Conservation (phyloP, 768 basidiomycete species). For the Lenzites betulinus region DNA sequence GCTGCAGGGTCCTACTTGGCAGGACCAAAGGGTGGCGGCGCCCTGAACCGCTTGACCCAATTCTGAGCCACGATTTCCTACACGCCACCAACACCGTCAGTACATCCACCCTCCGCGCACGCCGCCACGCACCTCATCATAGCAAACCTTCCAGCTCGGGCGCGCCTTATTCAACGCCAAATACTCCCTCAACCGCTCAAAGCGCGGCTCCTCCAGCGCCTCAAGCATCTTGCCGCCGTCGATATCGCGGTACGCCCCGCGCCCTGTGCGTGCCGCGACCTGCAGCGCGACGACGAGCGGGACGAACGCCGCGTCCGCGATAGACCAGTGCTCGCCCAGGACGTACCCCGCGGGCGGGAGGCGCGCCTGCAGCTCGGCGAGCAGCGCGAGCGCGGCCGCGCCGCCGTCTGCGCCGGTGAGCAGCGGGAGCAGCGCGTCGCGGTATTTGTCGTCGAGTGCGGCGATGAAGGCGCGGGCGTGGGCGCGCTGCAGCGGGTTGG, state of each 20-base stretch:
- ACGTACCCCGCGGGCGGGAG: conserved; percentile 48
- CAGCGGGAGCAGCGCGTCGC: conserved; percentile 39
- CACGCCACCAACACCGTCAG: conserved; percentile 28
- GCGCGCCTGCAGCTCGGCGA: conserved; percentile 51
- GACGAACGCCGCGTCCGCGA: conserved; percentile 61
- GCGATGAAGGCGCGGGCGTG: conserved; percentile 64
- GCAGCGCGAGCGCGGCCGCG: conserved; percentile 41
- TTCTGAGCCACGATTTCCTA: background rate
- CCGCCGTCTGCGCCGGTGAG: conserved; percentile 38
- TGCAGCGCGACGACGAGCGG: conserved; percentile 57
- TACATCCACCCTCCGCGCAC: conserved; percentile 1
- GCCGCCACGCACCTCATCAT: conserved; percentile 30
- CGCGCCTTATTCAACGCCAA: background rate
- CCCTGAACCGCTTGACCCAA: background rate
- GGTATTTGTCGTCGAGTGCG: conserved; percentile 46
- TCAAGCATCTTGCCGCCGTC: conserved; percentile 37
- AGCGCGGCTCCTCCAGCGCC: conserved; percentile 41
- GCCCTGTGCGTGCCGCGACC: conserved; percentile 46
- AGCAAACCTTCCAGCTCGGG: conserved; percentile 29
- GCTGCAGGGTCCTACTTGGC: background rate
- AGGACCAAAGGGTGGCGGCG: background rate
- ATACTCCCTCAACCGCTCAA: conserved; percentile 34
- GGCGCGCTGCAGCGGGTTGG: conserved; percentile 56
- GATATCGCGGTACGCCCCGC: conserved; percentile 49
- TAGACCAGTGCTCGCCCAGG: conserved; percentile 45